Base-by-base conservation (phyloP, 495 filamentous ascomycete species). In the Penicillium coffeae region DNA sequence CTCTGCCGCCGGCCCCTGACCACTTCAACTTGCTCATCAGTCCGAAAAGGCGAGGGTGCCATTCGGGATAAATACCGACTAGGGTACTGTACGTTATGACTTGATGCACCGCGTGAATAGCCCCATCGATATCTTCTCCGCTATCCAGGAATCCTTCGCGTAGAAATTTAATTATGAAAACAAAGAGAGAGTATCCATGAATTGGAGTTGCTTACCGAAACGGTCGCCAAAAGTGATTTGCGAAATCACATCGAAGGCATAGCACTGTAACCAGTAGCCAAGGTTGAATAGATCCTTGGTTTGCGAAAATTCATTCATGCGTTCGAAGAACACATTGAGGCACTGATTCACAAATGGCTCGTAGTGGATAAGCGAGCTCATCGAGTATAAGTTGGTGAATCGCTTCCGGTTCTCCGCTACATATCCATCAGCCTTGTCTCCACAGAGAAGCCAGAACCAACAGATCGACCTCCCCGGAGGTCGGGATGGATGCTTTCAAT, bases 171-270 rank as follows among this genome's bases (percentile, higher is more conserved):
- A 4, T 4, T 30, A 30, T 30, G n/a, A 30, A 4, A 8, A 35
- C 33, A 40, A n/a, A 13, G 19, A 0, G 10, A 7, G 6, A 21
- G 22, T 38, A 30, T 39, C 2, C 5, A 30, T 14, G 22, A 10
- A 5, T 12, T 41, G 22, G 33, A 38, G 1, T 4, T 27, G n/a
- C 42, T 40, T 44, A 68, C 68, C 69, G 56, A 86, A 82, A 8
- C 79, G 69, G 51, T 84, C 78, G 42, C 75, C 75, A 52, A 82
- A 86, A 2, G 81, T 84, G 53, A 87, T 82, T 52, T 84, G 75
- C 27, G 81, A 81, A 50, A 86, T 85, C 1, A 84, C 79, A 48
- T 83, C 81, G 51, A 81, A 82, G 0, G 79, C 77, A 51, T 78
- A 84, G 40, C 70, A 81, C 50, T 80, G 78, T 25, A 81, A 63